These are phyloP conservation scores for Thraustochytrium sp. DNA, from an alignment of 352 stramenopile genomes.

Conservation along the genomic window DNA sequence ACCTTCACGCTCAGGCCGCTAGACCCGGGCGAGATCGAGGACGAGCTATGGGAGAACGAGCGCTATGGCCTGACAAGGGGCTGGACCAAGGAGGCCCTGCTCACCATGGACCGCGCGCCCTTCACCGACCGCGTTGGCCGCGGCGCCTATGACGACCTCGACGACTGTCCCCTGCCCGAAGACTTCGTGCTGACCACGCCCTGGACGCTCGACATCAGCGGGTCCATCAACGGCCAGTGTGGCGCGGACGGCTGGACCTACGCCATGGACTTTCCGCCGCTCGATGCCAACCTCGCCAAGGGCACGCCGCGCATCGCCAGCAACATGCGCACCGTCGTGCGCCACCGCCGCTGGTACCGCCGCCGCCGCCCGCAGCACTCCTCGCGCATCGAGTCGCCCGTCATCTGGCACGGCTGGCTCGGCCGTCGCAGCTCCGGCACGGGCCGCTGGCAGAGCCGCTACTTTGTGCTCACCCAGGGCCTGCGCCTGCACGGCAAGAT, in stretches of 20 bases:
- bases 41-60: constrained; percentile 38
- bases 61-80: constrained; percentile 21
- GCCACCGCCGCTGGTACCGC: constrained; percentile 9
- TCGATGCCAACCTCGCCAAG: constrained; percentile 16
- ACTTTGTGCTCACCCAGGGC: constrained; percentile 40
- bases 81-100: not conserved
- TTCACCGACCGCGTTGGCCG: constrained; percentile 25
- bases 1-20: not conserved
- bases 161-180: not conserved
- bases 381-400: not conserved
- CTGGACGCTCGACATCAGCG: constrained; percentile 23
- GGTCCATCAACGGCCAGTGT: not conserved
- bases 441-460: constrained; percentile 32
- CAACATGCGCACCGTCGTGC: constrained; percentile 17
- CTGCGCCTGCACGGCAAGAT: constrained; percentile 17
- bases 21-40: constrained; percentile 10
- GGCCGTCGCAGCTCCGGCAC: not conserved
- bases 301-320: not conserved
- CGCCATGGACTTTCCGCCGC: constrained; percentile 33
- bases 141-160: not conserved
- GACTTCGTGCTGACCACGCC: not conserved
- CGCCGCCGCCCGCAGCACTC: not conserved
- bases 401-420: constrained; percentile 42
- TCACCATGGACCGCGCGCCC: not conserved
- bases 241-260: constrained; percentile 27